Conservation (phyloP, 2,329 filamentous ascomycete genomes). For the Fusarium decemcellulare region DNA sequence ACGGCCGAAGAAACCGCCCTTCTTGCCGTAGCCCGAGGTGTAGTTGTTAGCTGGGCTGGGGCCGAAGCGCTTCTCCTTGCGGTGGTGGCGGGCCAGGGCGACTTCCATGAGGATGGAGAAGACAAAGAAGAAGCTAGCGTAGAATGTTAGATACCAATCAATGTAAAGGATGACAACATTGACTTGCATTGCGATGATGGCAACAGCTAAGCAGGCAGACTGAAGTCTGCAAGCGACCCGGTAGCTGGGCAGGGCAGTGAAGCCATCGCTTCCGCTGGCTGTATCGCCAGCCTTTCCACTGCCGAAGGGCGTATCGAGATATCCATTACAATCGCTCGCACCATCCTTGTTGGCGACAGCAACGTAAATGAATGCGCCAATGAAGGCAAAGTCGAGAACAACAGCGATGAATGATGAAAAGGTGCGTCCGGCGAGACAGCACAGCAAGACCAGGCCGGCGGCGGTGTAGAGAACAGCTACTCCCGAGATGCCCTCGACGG, state of each 20-base stretch:
- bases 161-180: not conserved
- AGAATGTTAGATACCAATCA: not conserved
- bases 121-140: conserved; percentile 80
- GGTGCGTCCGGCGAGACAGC: conserved; percentile 81
- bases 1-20: conserved; percentile 52
- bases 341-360: conserved; percentile 82
- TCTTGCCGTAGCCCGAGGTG: conserved; percentile 65
- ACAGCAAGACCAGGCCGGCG: conserved; percentile 80
- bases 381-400: conserved; percentile 82
- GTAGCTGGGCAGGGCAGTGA: conserved; percentile 63
- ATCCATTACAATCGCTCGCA: conserved; percentile 71
- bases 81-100: conserved; percentile 77
- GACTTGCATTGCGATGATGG: conserved; percentile 81
- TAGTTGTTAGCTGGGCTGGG: conserved; percentile 67
- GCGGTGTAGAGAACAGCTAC: conserved; percentile 81
- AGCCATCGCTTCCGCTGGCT: conserved; percentile 62
- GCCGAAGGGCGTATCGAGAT: conserved; percentile 78
- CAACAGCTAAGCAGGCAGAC: conserved; percentile 81
- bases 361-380: conserved; percentile 85
- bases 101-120: conserved; percentile 79
- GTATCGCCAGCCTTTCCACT: conserved; percentile 68
- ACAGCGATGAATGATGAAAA: conserved; percentile 82
- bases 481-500: conserved; percentile 85
- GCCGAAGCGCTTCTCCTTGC: conserved; percentile 80
- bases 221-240: conserved; percentile 78